phyloP scores from a whole-genome alignment of 306 rosid genomes.

The Pterocarpus santalinus region DNA sequence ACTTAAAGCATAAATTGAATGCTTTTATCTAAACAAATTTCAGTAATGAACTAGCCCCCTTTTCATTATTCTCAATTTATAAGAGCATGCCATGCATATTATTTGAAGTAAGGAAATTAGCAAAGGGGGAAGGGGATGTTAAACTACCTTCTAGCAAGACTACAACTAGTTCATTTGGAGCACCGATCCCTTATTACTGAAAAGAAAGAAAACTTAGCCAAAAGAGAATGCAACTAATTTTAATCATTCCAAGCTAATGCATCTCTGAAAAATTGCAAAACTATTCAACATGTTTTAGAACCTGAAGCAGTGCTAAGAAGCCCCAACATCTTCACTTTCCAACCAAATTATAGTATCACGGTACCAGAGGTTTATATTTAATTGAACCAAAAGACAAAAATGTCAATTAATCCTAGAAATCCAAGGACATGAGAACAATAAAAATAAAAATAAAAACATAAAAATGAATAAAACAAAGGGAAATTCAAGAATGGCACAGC shows the following conservation, averaged over 20 bases:
- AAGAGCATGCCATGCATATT: background rate
- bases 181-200: background rate
- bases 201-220: background rate
- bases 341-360: background rate
- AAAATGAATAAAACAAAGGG: background rate
- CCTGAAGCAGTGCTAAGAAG: slow-evolving; percentile 39
- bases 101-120: background rate
- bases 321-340: slow-evolving; percentile 35
- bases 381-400: slow-evolving; percentile 4
- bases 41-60: slow-evolving; percentile 4
- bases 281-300: slow-evolving; percentile 32
- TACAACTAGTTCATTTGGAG: background rate
- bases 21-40: slow-evolving; percentile 5
- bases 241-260: background rate
- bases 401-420: slow-evolving; percentile 16
- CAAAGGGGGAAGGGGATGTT: no score
- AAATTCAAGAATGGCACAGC: background rate
- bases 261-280: slow-evolving; percentile 9
- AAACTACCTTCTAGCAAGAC: background rate
- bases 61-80: background rate
- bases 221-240: slow-evolving; percentile 17
- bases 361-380: background rate
- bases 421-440: slow-evolving; percentile 28
- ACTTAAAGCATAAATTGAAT: background rate
- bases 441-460: background rate